Conservation (phyloP, 2,329 filamentous ascomycete species). For the Allantophomopsis lycopodina region DNA sequence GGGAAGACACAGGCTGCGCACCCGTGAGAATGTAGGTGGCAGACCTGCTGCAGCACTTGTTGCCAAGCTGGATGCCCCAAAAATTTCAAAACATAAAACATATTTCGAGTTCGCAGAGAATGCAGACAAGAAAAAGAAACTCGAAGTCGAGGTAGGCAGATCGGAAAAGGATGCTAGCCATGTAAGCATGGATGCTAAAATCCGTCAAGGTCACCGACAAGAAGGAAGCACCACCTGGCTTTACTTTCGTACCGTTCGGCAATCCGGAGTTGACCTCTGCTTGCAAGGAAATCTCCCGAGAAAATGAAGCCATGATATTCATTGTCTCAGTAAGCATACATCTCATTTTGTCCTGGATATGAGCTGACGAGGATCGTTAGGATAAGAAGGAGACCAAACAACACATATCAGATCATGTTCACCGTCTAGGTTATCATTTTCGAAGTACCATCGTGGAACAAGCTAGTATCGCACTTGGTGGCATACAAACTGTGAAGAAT, state of each 20-base stretch:
- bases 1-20: no score
- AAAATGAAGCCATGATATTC: slow-evolving; percentile 48
- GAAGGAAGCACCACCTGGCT: slow-evolving; percentile 40
- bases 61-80: slow-evolving; percentile 16
- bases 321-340: slow-evolving; percentile 44
- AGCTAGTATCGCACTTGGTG: slow-evolving; percentile 23
- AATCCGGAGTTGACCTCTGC: slow-evolving; percentile 43
- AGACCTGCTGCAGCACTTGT: slow-evolving; percentile 13
- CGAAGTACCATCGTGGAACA: slow-evolving; percentile 43
- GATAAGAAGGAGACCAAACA: slow-evolving; percentile 12
- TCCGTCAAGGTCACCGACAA: slow-evolving; percentile 34
- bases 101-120: slow-evolving; percentile 54
- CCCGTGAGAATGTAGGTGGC: neutral
- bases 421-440: slow-evolving; percentile 47
- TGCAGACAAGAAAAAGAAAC: slow-evolving; percentile 47
- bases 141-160: slow-evolving; percentile 43
- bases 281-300: slow-evolving; percentile 52
- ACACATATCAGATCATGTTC: slow-evolving; percentile 30
- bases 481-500: slow-evolving; percentile 10
- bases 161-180: slow-evolving; percentile 2
- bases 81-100: slow-evolving; percentile 33
- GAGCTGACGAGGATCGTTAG: slow-evolving; percentile 2
- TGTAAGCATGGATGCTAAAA: slow-evolving; percentile 2
- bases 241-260: slow-evolving; percentile 47
- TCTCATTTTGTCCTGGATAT: neutral